Conservation (phyloP, 1,284 basidiomycete genomes). For the Inonotus hispidus region DNA sequence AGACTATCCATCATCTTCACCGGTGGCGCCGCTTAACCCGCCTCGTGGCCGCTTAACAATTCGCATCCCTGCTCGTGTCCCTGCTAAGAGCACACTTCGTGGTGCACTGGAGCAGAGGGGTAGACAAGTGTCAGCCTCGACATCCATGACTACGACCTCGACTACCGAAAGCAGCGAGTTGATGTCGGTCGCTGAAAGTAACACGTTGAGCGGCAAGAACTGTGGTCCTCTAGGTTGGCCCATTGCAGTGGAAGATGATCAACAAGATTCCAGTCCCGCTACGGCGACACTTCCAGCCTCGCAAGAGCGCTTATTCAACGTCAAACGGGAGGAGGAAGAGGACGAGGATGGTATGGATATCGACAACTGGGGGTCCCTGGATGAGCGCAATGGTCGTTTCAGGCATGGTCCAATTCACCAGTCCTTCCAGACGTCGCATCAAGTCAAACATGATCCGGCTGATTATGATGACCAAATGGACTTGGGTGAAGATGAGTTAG, state of each 20-base stretch:
- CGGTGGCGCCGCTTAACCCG: neutral
- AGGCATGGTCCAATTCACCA: neutral
- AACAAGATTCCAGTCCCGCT: constrained; percentile 2
- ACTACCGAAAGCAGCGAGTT: neutral
- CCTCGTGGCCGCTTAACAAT: constrained; percentile 10
- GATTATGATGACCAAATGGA: neutral
- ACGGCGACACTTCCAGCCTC: constrained; percentile 1
- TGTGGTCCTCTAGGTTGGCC: neutral
- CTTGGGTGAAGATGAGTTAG: neutral
- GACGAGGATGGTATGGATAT: neutral
- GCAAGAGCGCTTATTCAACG: neutral
- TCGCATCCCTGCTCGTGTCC: constrained; percentile 10
- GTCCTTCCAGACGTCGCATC: neutral
- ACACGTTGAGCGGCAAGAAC: neutral
- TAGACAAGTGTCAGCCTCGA: constrained; percentile 8
- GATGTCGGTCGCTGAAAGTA: neutral
- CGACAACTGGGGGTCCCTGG: neutral
- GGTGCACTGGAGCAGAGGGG: neutral
- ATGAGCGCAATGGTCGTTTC: neutral
- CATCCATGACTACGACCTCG: neutral
- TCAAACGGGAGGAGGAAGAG: constrained; percentile 11
- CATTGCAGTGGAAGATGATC: neutral
- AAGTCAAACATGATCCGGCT: neutral
- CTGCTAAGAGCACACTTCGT: neutral
- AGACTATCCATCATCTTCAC: neutral